phyloP scores from a whole-genome alignment of 2,329 filamentous ascomycete species.

The Colletotrichum neosansevieriae region DNA sequence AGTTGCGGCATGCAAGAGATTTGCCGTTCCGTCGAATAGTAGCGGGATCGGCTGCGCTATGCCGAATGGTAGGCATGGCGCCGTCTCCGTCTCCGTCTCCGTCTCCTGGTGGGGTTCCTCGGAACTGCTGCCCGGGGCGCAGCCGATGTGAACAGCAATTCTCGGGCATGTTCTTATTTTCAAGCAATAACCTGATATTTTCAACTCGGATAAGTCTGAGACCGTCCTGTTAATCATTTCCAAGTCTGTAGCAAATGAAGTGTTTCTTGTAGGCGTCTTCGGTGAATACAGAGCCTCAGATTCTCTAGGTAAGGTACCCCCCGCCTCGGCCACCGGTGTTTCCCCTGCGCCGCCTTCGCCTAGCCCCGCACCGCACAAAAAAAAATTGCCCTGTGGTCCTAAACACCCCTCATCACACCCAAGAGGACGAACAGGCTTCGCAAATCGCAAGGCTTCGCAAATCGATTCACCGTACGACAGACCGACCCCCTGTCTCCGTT shows the following conservation, averaged over 20 bases:
- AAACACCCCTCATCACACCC: constrained; percentile 37
- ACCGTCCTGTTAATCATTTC: no score
- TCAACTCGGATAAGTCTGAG: no score
- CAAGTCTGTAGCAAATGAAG: no score
- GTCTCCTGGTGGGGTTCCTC: background rate
- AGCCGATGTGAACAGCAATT: background rate
- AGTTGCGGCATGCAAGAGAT: no score
- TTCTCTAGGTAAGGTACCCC: constrained; percentile 7
- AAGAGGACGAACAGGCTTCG: constrained; percentile 29
- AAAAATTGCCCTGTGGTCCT: constrained; percentile 36
- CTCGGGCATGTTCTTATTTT: no score
- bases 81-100: no score
- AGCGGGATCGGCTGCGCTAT: background rate
- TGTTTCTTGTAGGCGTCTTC: no score
- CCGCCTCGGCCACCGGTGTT: constrained; percentile 43
- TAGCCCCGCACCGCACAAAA: constrained; percentile 47
- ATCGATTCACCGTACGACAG: constrained; percentile 39
- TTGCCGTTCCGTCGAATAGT: background rate
- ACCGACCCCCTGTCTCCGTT: constrained; percentile 39
- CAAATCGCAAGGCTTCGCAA: constrained; percentile 38
- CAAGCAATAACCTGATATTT: no score
- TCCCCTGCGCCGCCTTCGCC: constrained; percentile 47
- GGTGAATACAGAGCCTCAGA: no score
- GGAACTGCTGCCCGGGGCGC: constrained; percentile 8
- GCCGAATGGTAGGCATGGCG: constrained; percentile 8